Evolutionary conservation across 2,329 filamentous ascomycete genomes (phyloP), one percentile per base, ranked within the genome.

Genomic region (Xylariaceae sp.): DNA sequence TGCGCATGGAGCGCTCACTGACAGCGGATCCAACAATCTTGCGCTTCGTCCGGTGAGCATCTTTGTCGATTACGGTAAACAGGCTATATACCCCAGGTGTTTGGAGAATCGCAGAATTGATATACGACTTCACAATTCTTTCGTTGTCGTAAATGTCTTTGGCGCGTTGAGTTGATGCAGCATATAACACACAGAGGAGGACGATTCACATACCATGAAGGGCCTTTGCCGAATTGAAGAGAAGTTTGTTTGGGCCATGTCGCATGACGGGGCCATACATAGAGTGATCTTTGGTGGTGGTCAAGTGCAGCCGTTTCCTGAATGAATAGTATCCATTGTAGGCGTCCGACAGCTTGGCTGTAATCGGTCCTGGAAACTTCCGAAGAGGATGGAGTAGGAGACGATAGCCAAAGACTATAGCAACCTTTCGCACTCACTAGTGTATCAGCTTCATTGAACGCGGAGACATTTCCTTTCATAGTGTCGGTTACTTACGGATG

Each of bases 191-290:
- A n/a, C 6, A 17, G 4, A 4, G 12, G 7, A 1, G 17, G 11
- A 23, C 7, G 14, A n/a, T 5, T 4, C 10, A 8, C 8, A 19
- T 50, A 49, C 49, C 44, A 44, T 39, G 33, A 2, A 54, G 16
- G 25, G 53, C 51, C 2, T 42, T 43, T 4, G 29, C 35, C 3
- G 55, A 50, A 27, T 52, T 55, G 39, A 57, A 55, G 3, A 55
- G 40, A 5, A 55, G 42, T 12, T 44, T 48, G 34, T 55, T 44
- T 5, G 53, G 55, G 3, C 49, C 49, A 16, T 48, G 37, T 7
- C 49, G 45, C 17, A 54, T 22, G 22, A 51, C 47, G 14, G 39
- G 23, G 5, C 53, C 47, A 37, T 40, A 39, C 44, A 44, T 23
- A 41, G 40, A 42, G 34, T 35, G n/a, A n/a, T n/a, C n/a, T n/a